phyloP scores from a whole-genome alignment of 331 rosid species.

The Acacia concinna region DNA sequence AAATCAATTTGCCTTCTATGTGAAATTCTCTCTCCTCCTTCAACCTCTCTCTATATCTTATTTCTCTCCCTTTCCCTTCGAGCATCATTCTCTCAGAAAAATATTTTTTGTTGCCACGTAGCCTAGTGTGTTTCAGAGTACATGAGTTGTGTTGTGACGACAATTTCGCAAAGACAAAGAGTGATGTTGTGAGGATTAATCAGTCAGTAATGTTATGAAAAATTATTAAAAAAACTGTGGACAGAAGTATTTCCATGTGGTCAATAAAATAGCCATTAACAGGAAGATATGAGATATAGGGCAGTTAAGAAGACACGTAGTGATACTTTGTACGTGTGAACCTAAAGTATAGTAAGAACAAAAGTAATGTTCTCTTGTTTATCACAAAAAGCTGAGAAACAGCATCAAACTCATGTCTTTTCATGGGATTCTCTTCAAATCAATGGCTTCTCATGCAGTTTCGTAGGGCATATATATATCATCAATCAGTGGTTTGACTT shows the following conservation, averaged over 20 bases:
- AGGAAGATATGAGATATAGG: background rate
- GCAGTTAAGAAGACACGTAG: conserved; percentile 17
- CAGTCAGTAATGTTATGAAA: no score
- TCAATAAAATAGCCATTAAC: conserved; percentile 9
- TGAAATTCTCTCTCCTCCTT: no score
- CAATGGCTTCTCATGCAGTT: background rate
- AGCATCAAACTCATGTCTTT: conserved; percentile 15
- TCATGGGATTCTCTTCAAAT: background rate
- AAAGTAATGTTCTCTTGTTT: background rate
- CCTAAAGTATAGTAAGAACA: background rate
- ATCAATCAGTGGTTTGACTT: conserved; percentile 16
- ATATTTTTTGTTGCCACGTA: background rate
- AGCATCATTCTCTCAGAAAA: background rate
- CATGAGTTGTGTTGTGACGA: background rate
- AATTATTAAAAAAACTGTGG: background rate
- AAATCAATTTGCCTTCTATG: no score
- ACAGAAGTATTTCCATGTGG: background rate
- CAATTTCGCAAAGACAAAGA: background rate
- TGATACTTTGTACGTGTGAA: background rate
- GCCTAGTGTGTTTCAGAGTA: background rate
- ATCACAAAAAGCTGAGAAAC: conserved; percentile 7
- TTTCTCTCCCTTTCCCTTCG: no score
- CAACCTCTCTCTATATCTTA: no score
- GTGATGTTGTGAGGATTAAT: background rate
- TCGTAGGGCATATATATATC: background rate